Evolutionary conservation across 257 asterid species (phyloP).

Genomic region (Prunella vulgaris): DNA sequence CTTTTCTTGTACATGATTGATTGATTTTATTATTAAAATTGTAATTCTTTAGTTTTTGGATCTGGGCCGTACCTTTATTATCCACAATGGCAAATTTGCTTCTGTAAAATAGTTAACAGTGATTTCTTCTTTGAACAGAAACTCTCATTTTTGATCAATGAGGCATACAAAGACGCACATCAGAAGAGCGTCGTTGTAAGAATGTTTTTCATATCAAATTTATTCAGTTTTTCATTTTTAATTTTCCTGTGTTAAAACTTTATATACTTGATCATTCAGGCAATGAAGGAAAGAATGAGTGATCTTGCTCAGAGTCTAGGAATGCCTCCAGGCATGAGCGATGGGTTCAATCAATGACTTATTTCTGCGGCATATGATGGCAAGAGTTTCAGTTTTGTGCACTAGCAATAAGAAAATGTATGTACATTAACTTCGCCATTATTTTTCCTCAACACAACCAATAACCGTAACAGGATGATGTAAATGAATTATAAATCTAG

Average conservation of each 20-base stretch:
- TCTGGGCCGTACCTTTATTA: background rate
- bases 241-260: background rate
- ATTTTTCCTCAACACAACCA: background rate
- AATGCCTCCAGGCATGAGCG: slow-evolving; percentile 63
- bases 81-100: background rate
- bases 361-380: background rate
- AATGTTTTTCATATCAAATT: background rate
- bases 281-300: slow-evolving; percentile 72
- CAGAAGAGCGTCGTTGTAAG: slow-evolving; percentile 61
- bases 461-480: background rate
- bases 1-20: no score
- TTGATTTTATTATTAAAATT: no score
- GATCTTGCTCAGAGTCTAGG: slow-evolving; percentile 75
- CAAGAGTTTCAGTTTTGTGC: slow-evolving; percentile 20
- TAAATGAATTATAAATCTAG: background rate
- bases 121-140: slow-evolving; percentile 36
- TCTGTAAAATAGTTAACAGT: background rate
- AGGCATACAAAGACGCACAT: slow-evolving; percentile 77
- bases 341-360: slow-evolving; percentile 39
- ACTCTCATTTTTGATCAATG: slow-evolving; percentile 55
- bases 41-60: no score
- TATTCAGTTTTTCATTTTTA: background rate
- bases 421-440: background rate
- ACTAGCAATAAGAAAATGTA: slow-evolving; percentile 13
- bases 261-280: slow-evolving; percentile 34